Evolutionary conservation across 2,329 filamentous ascomycete genomes (phyloP), one percentile per base, ranked within the genome.

Genomic region (Colletotrichum magnum): DNA sequence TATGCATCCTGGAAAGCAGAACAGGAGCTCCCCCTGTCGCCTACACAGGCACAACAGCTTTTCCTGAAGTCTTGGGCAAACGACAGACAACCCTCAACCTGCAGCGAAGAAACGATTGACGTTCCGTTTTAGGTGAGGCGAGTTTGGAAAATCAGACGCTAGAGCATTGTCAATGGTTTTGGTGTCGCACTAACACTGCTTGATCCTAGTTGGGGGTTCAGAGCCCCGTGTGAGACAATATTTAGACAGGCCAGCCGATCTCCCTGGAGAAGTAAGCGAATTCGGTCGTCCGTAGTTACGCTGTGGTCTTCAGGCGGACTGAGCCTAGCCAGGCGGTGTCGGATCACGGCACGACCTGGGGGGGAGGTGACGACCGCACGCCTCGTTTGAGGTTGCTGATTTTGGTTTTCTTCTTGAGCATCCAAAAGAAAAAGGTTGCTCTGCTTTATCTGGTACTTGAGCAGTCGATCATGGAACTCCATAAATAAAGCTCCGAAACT

Each of bases 221-320:
- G 47, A 48, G 60, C 60, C 58, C 53, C 53, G 43, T 48, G 18
- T 43, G 51, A 67, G 63, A 67, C 66, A 65, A 39, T 48, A 57
- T 43, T 39, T 39, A 32, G 51, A 57, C 45, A 43, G 32, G 32
- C 21, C 21, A 41, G 36, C 9, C 18, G 18, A 48, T 39, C 43
- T 61, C 57, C 56, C 54, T 66, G 39, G 26, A 24, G 32, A 41
- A 6, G 32, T 16, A 16, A 21, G 13, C n/a, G 28, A 10, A 9
- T 1, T 15, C 18, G 16, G 43, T 18, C 24, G 51, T 53, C 54
- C n/a, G 47, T 18, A 45, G 6, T 45, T 39, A 24, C 4, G 28
- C 13, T 15, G 13, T 39, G 21, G 24, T 43, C 45, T 45, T 24
- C 18, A 24, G 6, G 16, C 48, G 18, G 36, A 28, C 57, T 51